Evolutionary conservation across 768 basidiomycete species (phyloP).

Genomic region (Saitozyma podzolica): DNA sequence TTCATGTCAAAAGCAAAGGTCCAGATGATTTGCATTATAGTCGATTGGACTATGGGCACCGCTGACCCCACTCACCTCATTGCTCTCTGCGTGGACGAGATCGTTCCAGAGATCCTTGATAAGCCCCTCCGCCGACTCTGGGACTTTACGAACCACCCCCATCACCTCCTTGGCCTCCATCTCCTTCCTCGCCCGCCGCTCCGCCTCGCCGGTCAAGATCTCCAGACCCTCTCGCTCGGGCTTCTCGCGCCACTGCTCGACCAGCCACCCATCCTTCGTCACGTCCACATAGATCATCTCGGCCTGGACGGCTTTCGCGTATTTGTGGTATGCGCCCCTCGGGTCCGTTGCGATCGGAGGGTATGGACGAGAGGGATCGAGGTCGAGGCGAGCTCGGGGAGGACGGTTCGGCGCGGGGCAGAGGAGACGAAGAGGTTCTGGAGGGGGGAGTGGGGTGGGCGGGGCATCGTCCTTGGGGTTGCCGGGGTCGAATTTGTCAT

Average conservation of each 20-base stretch:
- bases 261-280: constrained; percentile 45
- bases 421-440: constrained; percentile 26
- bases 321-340: constrained; percentile 41
- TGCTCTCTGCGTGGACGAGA: constrained; percentile 21
- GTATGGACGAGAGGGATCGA: constrained; percentile 28
- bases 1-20: neutral
- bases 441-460: constrained; percentile 7
- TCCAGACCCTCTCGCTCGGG: constrained; percentile 39
- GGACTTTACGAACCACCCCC: constrained; percentile 22
- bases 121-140: constrained; percentile 25
- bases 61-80: constrained; percentile 33
- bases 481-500: constrained; percentile 9
- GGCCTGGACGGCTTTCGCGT: constrained; percentile 28
- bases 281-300: constrained; percentile 40
- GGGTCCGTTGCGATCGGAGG: constrained; percentile 42
- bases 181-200: constrained; percentile 19
- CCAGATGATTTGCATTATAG: neutral
- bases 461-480: neutral
- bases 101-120: constrained; percentile 43
- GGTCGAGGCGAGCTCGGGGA: constrained; percentile 26
- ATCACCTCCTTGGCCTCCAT: constrained; percentile 5
- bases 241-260: constrained; percentile 40
- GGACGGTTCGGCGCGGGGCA: constrained; percentile 29
- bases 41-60: neutral
- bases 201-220: constrained; percentile 30